Conservation (phyloP, 164 flowering plant species). For the Houttuynia cordata region DNA sequence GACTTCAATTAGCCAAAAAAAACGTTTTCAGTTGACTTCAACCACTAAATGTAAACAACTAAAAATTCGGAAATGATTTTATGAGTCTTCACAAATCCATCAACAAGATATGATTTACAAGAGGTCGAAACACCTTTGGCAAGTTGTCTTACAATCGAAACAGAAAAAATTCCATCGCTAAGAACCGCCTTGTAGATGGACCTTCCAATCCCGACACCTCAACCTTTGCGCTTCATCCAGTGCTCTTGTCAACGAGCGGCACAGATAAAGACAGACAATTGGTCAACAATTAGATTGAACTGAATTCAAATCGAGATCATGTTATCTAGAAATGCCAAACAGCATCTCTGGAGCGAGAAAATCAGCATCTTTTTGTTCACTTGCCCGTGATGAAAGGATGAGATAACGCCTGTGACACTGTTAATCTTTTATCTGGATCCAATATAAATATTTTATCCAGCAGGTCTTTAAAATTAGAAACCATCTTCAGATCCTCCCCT, state of each 20-base stretch:
- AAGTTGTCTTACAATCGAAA: conserved; percentile 96
- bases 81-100: conserved; percentile 26
- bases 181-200: conserved; percentile 58
- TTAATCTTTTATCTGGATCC: conserved; percentile 96
- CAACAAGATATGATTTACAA: conserved; percentile 58
- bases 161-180: conserved; percentile 67
- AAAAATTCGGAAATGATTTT: conserved; percentile 6
- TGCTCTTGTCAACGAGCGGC: conserved; percentile 22
- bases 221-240: conserved; percentile 33
- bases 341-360: conserved; percentile 53
- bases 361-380: conserved; percentile 85
- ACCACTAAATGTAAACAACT: conserved; percentile 5
- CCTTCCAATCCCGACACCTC: conserved; percentile 23
- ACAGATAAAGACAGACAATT: conserved; percentile 52
- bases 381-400: conserved; percentile 99
- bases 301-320: conserved; percentile 34
- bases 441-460: conserved; percentile 76
- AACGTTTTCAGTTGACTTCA: too few species aligned
- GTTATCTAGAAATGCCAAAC: conserved; percentile 49
- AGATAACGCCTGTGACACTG: conserved; percentile 84
- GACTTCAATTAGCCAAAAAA: too few species aligned
- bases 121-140: conserved; percentile 53
- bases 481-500: conserved; percentile 95
- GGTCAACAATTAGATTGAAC: conserved; percentile 70
- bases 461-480: conserved; percentile 80